Percentiles rank a stretch among this genome's conserved stretches.
Conservation (phyloP, 2,329 filamentous ascomycete species). For the Aureobasidium mangrovei region DNA sequence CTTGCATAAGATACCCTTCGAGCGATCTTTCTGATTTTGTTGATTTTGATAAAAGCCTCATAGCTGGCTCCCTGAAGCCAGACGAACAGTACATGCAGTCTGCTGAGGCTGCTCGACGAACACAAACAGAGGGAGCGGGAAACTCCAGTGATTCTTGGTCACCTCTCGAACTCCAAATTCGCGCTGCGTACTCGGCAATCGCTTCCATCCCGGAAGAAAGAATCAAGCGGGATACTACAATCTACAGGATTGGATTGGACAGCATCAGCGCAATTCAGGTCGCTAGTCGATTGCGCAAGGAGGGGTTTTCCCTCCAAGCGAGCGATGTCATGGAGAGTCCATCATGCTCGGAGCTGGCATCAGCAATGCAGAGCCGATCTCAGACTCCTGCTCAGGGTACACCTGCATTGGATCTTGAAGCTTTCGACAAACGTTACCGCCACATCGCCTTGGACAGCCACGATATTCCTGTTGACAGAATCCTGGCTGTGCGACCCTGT, state of each 20-base stretch:
- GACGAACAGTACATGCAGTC: not conserved
- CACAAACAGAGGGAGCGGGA: not conserved
- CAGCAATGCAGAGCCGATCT: slow-evolving; percentile 18
- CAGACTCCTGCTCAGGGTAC: not conserved
- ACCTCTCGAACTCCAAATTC: slow-evolving; percentile 43
- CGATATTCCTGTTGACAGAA: slow-evolving; percentile 23
- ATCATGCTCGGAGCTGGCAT: slow-evolving; percentile 28
- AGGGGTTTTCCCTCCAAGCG: slow-evolving; percentile 52
- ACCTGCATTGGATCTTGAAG: slow-evolving; percentile 38
- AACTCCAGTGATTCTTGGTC: slow-evolving; percentile 36
- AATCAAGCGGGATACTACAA: slow-evolving; percentile 57
- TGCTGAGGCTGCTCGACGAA: not conserved
- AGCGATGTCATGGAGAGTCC: slow-evolving; percentile 61
- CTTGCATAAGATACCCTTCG: slow-evolving; percentile 23
- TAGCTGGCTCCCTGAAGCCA: slow-evolving; percentile 14
- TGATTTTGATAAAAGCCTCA: slow-evolving; percentile 14
- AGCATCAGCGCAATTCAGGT: slow-evolving; percentile 81
- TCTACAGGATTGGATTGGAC: slow-evolving; percentile 83
- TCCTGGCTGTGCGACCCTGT: slow-evolving; percentile 63
- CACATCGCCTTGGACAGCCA: slow-evolving; percentile 25
- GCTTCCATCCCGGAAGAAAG: slow-evolving; percentile 42
- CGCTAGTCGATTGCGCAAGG: slow-evolving; percentile 55
- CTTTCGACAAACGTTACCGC: slow-evolving; percentile 42
- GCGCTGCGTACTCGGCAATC: slow-evolving; percentile 50
- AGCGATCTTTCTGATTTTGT: slow-evolving; percentile 19